Percentiles rank a stretch among this genome's conserved stretches.
phyloP scores from a whole-genome alignment of 169 alveolate genomes.

The Eimeria necatrix region DNA sequence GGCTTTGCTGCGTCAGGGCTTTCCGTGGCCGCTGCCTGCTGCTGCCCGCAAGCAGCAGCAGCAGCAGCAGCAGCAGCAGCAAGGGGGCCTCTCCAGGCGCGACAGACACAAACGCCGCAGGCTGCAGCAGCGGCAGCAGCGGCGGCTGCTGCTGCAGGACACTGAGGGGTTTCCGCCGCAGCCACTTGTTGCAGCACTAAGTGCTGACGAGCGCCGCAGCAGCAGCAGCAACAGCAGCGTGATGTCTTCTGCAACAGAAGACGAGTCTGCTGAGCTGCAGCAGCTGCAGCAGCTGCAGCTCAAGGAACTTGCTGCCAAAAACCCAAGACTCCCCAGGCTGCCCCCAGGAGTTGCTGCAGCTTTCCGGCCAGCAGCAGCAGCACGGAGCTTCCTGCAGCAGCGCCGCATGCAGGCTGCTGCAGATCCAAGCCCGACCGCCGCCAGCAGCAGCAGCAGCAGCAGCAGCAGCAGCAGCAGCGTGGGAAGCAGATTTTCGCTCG shows the following conservation, averaged over 20 bases:
- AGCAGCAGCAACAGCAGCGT: constrained; percentile 74
- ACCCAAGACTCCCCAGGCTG: background rate
- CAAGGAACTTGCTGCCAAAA: background rate
- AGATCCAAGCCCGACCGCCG: background rate
- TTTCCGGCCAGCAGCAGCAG: background rate
- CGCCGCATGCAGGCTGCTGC: background rate
- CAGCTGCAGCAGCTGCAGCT: background rate
- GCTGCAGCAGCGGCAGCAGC: constrained; percentile 53
- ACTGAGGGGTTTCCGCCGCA: constrained; percentile 11
- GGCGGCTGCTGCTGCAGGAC: background rate
- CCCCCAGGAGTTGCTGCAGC: background rate
- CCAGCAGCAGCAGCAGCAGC: too few relatives aligned
- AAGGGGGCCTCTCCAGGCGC: constrained; percentile 1
- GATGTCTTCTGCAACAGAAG: constrained; percentile 69
- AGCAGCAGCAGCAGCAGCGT: background rate
- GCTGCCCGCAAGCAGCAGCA: background rate
- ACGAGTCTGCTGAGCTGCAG: constrained; percentile 40
- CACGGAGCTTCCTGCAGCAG: background rate
- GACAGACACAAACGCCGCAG: background rate
- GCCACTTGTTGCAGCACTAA: background rate
- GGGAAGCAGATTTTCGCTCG: background rate
- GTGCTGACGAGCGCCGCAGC: constrained; percentile 35
- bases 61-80: background rate
- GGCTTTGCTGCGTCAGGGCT: constrained; percentile 9
- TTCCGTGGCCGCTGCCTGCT: background rate